These are phyloP conservation scores for Crithidia thermophila DNA, from an alignment of 208 protist genomes.

Conservation along the genomic window DNA sequence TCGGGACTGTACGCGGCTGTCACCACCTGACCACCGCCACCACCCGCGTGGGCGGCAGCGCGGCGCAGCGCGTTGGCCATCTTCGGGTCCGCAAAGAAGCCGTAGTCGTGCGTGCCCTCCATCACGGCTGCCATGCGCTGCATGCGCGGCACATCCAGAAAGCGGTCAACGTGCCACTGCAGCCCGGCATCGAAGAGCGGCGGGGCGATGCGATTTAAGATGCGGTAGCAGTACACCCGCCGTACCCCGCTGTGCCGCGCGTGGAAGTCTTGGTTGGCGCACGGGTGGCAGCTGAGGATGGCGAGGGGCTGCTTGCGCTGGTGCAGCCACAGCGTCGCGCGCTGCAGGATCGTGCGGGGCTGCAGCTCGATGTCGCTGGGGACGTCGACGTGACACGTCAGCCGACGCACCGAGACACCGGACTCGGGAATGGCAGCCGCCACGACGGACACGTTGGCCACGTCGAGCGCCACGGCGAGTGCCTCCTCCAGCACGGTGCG, in stretches of 20 bases:
- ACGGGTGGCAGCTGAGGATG: slow-evolving; percentile 72
- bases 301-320: slow-evolving; percentile 75
- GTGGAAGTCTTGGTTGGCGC: slow-evolving; percentile 84
- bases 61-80: slow-evolving; percentile 85
- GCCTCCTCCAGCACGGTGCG: slow-evolving; percentile 81
- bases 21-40: slow-evolving; percentile 22
- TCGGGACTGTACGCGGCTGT: slow-evolving; percentile 49
- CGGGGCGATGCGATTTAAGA: slow-evolving; percentile 89
- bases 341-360: slow-evolving; percentile 88
- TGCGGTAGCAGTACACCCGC: slow-evolving; percentile 89
- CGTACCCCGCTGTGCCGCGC: slow-evolving; percentile 78
- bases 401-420: slow-evolving; percentile 77
- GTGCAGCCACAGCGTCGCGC: slow-evolving; percentile 83
- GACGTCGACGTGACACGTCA: slow-evolving; percentile 86
- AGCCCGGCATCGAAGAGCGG: slow-evolving; percentile 84
- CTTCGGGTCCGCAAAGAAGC: slow-evolving; percentile 87
- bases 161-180: slow-evolving; percentile 90
- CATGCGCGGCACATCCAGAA: slow-evolving; percentile 84
- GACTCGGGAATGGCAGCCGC: slow-evolving; percentile 77
- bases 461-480: slow-evolving; percentile 78
- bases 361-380: slow-evolving; percentile 78
- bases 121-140: slow-evolving; percentile 68
- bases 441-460: slow-evolving; percentile 53
- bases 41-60: slow-evolving; percentile 34
- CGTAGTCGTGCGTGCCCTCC: slow-evolving; percentile 83